Base-by-base conservation (phyloP, 495 filamentous ascomycete genomes). In the Penicillium egyptiacum region DNA sequence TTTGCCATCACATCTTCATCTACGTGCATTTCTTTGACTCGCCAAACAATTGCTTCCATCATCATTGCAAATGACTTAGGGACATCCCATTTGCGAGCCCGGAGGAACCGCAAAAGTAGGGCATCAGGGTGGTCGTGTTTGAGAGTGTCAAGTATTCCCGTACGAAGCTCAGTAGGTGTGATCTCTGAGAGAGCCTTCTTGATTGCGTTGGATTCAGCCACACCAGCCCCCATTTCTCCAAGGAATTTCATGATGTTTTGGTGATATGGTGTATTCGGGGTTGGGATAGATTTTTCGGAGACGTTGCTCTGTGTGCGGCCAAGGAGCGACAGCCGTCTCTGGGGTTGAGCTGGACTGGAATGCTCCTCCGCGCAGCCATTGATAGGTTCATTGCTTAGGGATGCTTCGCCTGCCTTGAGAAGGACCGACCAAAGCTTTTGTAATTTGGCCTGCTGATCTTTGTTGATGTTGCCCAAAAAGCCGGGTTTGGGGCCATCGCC, bases 31-130 rank as follows among this genome's bases (percentile, higher is more conserved):
- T 92, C 89, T 53, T 84, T 80, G 7, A 81, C 71, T 37, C 94
- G 83, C 94, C 93, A 98, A 60, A 88, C 84, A 81, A 96, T 89
- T 0, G 93, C 92, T 3, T 87, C 85, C 51, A 96, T 82, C 73
- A 96, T 75, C 94, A 98, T 97, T 40, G 91, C 81, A 25, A 97
- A 82, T 10, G 92, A 91, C 64, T 88, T 90, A 37, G 91, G 84
- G 14, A 96, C 83, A 64, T 97, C 88, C 94, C 94, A 98, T 70
- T 98, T 98, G 26, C 94, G 81, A 17, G 94, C 94, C 33, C 94
- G 82, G 46, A 98, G 75, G 68, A 96, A 98, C 19, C 94, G 88
- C 43, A 97, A 77, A n/a, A 96, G 75, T 41, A 98, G 76, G 1
- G 81, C 89, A 69, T 98, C 94, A 0, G 94, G 94, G 67, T 96